Conservation (phyloP, 78 protist genomes). For the Bodo saltans region DNA sequence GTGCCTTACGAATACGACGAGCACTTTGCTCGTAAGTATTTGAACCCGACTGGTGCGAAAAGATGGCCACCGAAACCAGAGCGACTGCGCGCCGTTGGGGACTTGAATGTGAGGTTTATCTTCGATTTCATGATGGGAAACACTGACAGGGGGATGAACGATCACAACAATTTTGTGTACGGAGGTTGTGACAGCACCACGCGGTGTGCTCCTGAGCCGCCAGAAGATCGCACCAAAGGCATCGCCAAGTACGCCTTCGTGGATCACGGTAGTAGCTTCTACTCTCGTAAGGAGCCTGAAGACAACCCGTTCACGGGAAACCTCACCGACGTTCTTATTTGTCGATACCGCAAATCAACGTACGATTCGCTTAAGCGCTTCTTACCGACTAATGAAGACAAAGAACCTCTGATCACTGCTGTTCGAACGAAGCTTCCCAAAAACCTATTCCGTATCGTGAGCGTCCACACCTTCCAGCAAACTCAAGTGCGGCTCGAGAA, state of each 20-base stretch:
- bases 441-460: neutral
- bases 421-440: neutral
- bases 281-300: neutral
- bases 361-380: neutral
- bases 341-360: neutral
- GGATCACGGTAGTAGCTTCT: neutral
- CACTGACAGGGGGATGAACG: neutral
- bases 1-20: neutral
- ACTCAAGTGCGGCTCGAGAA: neutral
- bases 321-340: neutral
- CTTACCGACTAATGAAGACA: neutral
- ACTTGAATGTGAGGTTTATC: neutral
- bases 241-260: neutral
- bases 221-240: neutral
- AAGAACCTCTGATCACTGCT: neutral
- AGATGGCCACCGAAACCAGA: neutral
- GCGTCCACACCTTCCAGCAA: neutral
- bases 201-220: neutral
- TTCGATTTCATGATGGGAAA: neutral
- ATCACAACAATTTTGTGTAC: neutral
- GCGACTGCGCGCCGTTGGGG: neutral
- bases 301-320: neutral
- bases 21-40: neutral
- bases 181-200: neutral
- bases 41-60: neutral